Conservation (phyloP, 495 filamentous ascomycete genomes). For the Parathielavia appendiculata region DNA sequence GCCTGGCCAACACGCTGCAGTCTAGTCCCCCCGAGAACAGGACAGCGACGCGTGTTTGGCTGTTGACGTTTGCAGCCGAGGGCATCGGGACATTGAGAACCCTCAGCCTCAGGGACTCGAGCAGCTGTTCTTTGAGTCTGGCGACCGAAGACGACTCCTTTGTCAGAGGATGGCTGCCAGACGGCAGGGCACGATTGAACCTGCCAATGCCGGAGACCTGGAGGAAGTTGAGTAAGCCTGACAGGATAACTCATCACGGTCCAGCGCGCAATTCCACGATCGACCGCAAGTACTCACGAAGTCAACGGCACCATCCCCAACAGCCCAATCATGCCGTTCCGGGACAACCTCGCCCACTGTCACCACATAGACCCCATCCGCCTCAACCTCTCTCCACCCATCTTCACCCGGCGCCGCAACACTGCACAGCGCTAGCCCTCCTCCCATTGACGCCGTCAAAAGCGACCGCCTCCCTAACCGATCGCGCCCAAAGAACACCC, state of each 20-base stretch:
- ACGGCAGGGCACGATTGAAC: slow-evolving; percentile 55
- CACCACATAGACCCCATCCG: slow-evolving; percentile 67
- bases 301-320: slow-evolving; percentile 17
- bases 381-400: slow-evolving; percentile 74
- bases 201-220: slow-evolving; percentile 56
- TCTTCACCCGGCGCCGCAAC: slow-evolving; percentile 53
- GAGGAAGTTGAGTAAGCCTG: slow-evolving; percentile 35
- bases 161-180: slow-evolving; percentile 36
- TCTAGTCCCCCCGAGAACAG: slow-evolving; percentile 95
- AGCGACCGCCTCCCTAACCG: slow-evolving; percentile 82
- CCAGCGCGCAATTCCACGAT: not conserved
- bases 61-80: slow-evolving; percentile 24
- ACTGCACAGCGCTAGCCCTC: slow-evolving; percentile 66
- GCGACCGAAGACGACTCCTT: slow-evolving; percentile 50
- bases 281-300: slow-evolving; percentile 37
- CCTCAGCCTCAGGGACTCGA: slow-evolving; percentile 59
- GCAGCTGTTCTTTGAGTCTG: slow-evolving; percentile 53
- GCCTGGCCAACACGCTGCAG: slow-evolving; percentile 78
- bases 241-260: slow-evolving; percentile 22
- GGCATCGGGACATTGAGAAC: slow-evolving; percentile 63
- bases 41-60: slow-evolving; percentile 60
- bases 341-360: slow-evolving; percentile 39
- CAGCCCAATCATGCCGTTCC: slow-evolving; percentile 25
- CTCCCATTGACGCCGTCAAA: slow-evolving; percentile 46
- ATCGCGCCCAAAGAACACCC: slow-evolving; percentile 77